These are phyloP conservation scores for Mycena indigotica DNA, from an alignment of 768 basidiomycete genomes.

Conservation along the genomic window DNA sequence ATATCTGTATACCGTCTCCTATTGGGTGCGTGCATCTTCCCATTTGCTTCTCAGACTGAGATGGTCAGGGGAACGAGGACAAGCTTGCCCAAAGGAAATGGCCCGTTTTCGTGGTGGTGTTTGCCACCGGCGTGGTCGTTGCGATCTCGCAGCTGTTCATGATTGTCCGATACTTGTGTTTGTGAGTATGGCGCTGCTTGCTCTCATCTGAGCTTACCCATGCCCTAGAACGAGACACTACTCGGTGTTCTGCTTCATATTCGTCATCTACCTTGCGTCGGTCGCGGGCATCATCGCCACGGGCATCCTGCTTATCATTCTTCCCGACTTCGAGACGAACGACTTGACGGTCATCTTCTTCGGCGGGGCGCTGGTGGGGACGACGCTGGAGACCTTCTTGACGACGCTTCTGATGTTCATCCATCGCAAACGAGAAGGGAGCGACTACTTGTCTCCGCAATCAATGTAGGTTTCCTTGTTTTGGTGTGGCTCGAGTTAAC, in stretches of 20 bases:
- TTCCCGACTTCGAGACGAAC: not conserved
- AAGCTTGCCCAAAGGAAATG: conserved; percentile 4
- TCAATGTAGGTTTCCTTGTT: conserved; percentile 1
- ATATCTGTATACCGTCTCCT: conserved; percentile 1
- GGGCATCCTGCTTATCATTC: conserved; percentile 9
- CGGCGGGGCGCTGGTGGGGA: not conserved
- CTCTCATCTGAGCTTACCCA: not conserved
- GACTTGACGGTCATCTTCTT: not conserved
- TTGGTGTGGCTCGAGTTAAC: not conserved
- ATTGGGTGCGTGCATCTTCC: conserved; percentile 6
- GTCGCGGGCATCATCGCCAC: conserved; percentile 11
- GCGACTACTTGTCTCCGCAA: not conserved
- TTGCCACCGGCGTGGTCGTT: conserved; percentile 5
- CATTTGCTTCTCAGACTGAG: not conserved
- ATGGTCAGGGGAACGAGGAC: conserved; percentile 5
- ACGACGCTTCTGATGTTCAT: conserved; percentile 5
- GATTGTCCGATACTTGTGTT: conserved; percentile 15
- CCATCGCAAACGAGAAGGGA: conserved; percentile 4
- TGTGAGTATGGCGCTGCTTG: not conserved
- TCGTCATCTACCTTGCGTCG: conserved; percentile 3
- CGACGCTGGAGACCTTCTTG: not conserved
- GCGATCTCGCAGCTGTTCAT: conserved; percentile 19
- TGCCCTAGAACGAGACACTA: conserved; percentile 15
- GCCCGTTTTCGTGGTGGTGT: conserved; percentile 5
- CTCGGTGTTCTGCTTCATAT: conserved; percentile 4